phyloP scores from a whole-genome alignment of 371 early-diverging fungal genomes.

The Phascolomyces articulosus region DNA sequence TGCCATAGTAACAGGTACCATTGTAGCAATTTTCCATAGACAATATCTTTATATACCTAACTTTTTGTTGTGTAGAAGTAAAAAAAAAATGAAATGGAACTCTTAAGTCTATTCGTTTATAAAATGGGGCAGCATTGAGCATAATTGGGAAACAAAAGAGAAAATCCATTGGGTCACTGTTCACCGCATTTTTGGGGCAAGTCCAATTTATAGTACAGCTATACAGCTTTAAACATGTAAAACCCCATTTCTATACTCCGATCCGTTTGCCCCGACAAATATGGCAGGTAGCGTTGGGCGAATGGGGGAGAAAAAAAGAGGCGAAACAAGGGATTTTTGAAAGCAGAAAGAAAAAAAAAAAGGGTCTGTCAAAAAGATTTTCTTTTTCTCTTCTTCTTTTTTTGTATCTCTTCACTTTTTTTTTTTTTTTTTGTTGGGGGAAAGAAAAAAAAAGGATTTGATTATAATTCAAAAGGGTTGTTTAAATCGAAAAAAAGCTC shows the following conservation, averaged over 20 bases:
- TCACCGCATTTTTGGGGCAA: slow-evolving; percentile 2
- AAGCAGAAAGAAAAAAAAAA: slow-evolving; percentile 2
- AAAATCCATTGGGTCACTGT: too few species aligned
- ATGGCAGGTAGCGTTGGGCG: neutral
- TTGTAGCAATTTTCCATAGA: too few species aligned
- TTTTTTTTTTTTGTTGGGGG: slow-evolving; percentile 26
- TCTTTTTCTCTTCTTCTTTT: slow-evolving; percentile 14
- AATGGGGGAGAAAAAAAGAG: neutral
- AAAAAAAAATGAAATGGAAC: too few species aligned
- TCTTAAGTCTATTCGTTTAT: too few species aligned
- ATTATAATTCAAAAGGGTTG: neutral
- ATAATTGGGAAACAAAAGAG: too few species aligned
- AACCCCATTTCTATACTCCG: slow-evolving; percentile 6
- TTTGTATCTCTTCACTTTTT: slow-evolving; percentile 11
- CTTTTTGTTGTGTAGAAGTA: too few species aligned
- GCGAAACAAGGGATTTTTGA: slow-evolving; percentile 8
- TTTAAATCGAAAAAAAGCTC: too few species aligned
- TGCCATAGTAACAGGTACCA: too few species aligned
- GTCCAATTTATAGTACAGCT: slow-evolving; percentile 2
- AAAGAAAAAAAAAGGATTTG: slow-evolving; percentile 14
- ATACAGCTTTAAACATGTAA: slow-evolving; percentile 9
- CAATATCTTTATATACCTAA: too few species aligned
- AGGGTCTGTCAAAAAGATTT: slow-evolving; percentile 12
- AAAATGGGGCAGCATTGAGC: too few species aligned
- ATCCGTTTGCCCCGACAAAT: slow-evolving; percentile 9